phyloP scores from a whole-genome alignment of 2,329 filamentous ascomycete genomes.

The Metarhizium album region DNA sequence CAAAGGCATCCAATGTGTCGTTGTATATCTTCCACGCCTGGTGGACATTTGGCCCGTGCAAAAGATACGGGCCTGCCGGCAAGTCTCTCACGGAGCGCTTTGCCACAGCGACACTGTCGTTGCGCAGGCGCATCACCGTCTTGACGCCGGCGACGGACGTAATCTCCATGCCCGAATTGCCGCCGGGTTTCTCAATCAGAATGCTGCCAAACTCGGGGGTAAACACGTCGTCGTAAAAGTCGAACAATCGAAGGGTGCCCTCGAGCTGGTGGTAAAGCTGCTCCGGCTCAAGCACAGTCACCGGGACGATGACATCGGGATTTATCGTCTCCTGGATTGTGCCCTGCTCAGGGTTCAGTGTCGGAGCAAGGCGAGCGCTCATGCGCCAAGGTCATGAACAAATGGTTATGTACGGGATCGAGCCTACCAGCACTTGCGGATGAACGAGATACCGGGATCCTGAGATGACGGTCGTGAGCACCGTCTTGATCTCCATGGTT shows the following conservation, averaged over 20 bases:
- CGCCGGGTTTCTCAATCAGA: conserved; percentile 26
- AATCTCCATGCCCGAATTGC: conserved; percentile 7
- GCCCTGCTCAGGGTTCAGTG: conserved; percentile 17
- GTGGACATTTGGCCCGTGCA: conserved; percentile 29
- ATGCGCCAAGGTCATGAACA: too few relatives aligned
- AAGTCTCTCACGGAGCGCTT: conserved; percentile 13
- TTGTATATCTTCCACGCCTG: conserved; percentile 32
- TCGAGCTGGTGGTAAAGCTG: conserved; percentile 28
- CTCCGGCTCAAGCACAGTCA: conserved; percentile 27
- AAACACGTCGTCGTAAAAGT: conserved; percentile 28
- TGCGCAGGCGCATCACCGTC: conserved; percentile 5
- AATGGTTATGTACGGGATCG: too few relatives aligned
- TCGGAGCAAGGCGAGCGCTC: too few relatives aligned
- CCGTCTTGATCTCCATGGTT: conserved; percentile 15
- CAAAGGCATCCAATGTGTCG: conserved; percentile 25
- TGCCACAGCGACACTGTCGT: conserved; percentile 12
- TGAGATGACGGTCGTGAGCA: conserved; percentile 26
- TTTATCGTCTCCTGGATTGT: conserved; percentile 31
- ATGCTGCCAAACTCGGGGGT: conserved; percentile 26
- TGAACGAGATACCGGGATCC: conserved; percentile 29
- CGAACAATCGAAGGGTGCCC: conserved; percentile 20
- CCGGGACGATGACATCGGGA: conserved; percentile 28
- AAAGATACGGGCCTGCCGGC: conserved; percentile 30
- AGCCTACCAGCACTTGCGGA: conserved; percentile 24
- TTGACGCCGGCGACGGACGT: background rate